Base-by-base conservation (phyloP, 2,329 filamentous ascomycete genomes). In the Amphichorda felina region DNA sequence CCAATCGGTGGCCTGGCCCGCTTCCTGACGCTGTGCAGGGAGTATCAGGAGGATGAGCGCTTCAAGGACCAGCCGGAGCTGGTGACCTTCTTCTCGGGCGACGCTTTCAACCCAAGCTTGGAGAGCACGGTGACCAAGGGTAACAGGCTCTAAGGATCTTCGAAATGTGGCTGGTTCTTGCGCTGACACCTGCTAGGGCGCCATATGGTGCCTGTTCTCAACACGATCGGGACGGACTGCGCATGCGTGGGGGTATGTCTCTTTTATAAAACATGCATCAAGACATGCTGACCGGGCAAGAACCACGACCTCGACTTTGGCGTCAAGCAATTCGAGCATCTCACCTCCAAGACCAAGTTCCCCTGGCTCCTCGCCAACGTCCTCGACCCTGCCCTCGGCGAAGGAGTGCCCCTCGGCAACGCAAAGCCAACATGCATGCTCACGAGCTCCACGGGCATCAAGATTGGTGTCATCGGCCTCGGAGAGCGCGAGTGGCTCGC, bases 291-390 rank as follows among this genome's bases (percentile, higher is more conserved):
- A 42, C 37, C 26, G 37, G 17, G 1, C 29, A 18, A 86, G 72
- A 94, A 94, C 53, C 87, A 94, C 55, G 88, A 94, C 52, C 75
- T 94, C 36, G 88, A 94, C 60, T 94, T 94, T 57, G 88, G 87
- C 10, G 81, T 93, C 28, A 68, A 71, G 37, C 86, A 94, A 53
- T 88, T 88, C 53, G 67, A 75, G 38, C 68, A 86, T 49, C 64
- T 94, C 33, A 68, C 79, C 4, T 64, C 66, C 24, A 78, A 85
- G 51, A 93, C 86, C 60, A 71, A 70, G 16, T 94, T 94, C 46
- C 87, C 87, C 4, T 94, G 88, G 87, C 71, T 94, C 2, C 69
- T 93, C 13, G 86, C 86, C 44, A 94, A 94, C 54, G 80, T 94
- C 8, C 66, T 91, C 18, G 87, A 95, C 56, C 84, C 83, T 1